These are phyloP conservation scores for Colletotrichum zoysiae DNA, from an alignment of 2,329 filamentous ascomycete genomes.

Conservation along the genomic window DNA sequence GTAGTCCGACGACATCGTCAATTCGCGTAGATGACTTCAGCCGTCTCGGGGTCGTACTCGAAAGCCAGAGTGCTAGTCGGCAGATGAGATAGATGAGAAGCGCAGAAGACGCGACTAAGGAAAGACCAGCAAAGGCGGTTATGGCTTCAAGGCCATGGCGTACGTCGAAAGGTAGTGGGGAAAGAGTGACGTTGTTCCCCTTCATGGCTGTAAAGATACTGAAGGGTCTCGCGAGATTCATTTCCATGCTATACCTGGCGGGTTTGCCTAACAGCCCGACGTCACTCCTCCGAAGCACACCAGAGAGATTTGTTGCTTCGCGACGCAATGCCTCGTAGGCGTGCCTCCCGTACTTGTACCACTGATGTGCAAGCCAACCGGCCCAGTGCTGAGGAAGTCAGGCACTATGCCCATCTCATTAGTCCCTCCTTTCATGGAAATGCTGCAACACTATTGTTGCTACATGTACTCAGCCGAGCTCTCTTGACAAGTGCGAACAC, in stretches of 20 bases:
- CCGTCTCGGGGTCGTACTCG: conserved; percentile 49
- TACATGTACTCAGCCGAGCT: not conserved
- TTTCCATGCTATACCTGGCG: conserved; percentile 28
- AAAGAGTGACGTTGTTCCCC: conserved; percentile 44
- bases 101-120: conserved; percentile 50
- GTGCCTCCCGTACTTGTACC: conserved; percentile 1
- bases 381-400: not conserved
- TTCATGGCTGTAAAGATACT: conserved; percentile 8
- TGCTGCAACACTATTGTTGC: not conserved
- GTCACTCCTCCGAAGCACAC: not conserved
- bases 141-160: conserved; percentile 53
- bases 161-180: conserved; percentile 52
- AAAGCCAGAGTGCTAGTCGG: conserved; percentile 52
- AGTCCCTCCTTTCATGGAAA: not conserved
- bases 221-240: not conserved
- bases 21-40: conserved; percentile 39
- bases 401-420: not conserved
- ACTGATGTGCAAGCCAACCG: not conserved
- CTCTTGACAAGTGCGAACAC: conserved; percentile 9
- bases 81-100: conserved; percentile 53
- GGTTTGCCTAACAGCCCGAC: not conserved
- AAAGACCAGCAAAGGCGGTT: conserved; percentile 51
- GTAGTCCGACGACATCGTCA: conserved; percentile 33
- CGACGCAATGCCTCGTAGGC: not conserved
- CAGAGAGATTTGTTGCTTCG: not conserved